These are phyloP conservation scores for Apiotrichum gracile DNA, from an alignment of 1,284 basidiomycete genomes.

Conservation along the genomic window DNA sequence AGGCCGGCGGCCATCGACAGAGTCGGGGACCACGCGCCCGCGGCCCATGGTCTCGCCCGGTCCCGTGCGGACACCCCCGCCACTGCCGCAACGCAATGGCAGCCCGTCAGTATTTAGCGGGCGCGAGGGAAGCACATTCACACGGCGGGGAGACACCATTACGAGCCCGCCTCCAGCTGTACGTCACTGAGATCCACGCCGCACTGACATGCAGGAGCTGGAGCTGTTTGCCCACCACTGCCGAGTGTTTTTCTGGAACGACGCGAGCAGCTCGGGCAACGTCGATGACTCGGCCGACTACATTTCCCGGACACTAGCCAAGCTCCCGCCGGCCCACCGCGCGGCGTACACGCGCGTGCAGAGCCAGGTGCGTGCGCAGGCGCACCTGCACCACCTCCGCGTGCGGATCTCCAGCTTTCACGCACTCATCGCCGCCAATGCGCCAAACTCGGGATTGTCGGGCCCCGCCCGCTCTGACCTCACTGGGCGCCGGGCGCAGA, in stretches of 20 bases:
- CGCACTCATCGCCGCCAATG: slow-evolving; percentile 34
- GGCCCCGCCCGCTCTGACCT: slow-evolving; percentile 27
- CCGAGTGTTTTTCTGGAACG: slow-evolving; percentile 31
- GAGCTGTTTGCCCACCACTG: slow-evolving; percentile 40
- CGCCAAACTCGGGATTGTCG: slow-evolving; percentile 30
- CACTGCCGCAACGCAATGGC: slow-evolving; percentile 2
- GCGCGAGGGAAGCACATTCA: slow-evolving; percentile 27
- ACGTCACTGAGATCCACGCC: background rate
- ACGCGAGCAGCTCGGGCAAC: slow-evolving; percentile 13
- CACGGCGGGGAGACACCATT: slow-evolving; percentile 19
- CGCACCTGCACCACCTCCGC: slow-evolving; percentile 40
- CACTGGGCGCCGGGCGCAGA: slow-evolving; percentile 15
- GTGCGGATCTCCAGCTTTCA: slow-evolving; percentile 39
- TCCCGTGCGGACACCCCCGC: slow-evolving; percentile 3
- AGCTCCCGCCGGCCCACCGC: slow-evolving; percentile 34
- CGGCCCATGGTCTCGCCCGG: background rate
- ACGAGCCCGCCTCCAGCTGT: slow-evolving; percentile 24
- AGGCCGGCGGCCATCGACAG: background rate
- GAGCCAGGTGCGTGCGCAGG: slow-evolving; percentile 33
- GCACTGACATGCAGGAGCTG: slow-evolving; percentile 23
- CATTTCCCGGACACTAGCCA: slow-evolving; percentile 35
- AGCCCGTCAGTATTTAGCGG: slow-evolving; percentile 16
- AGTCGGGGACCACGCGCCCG: background rate
- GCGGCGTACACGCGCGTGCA: slow-evolving; percentile 40
- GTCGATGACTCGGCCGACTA: slow-evolving; percentile 26